Evolutionary conservation across 495 filamentous ascomycete genomes (phyloP), one percentile per base, ranked within the genome.

Genomic region (Aspergillus sclerotiicarbonarius): DNA sequence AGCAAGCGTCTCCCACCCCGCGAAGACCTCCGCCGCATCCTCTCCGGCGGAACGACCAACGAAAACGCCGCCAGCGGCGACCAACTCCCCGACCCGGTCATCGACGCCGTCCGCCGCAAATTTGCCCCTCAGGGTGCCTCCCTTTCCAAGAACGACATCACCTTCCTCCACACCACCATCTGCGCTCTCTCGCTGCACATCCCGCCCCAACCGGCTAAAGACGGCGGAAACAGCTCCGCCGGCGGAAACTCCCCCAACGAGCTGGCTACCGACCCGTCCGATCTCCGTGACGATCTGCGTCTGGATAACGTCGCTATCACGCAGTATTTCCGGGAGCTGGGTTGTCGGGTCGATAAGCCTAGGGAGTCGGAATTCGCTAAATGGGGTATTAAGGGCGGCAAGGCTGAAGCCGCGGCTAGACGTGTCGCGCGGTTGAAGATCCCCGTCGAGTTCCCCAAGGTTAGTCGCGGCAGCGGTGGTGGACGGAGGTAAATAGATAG

Each of bases 401-500:
- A 85, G 67, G 82, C 82, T 4, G 84, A 87, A 64, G 84, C 82
- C 3, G 66, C 72, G 35, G 78, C 80, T 20, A 80, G 87, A 54
- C 79, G 82, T 31, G 63, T 89, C 46, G 92, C 90, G 15, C 80
- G 82, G 55, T 76, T 98, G 61, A 86, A 78, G 59, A 63, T 96
- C 52, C 95, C 95, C 1, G 73, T 96, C 55, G 82, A 87, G 55
- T 96, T 98, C 66, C 94, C 94, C 0, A 88, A 84, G 74, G 70
- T 76, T 59, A 77, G 73, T 55, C 69, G 75, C 53, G n/a, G n/a
- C n/a, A n/a, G n/a, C n/a, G 74, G 74, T 46, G 75, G 70, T 16
- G 61, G 65, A 25, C 62, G 59, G 46, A 50, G 25, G 20, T 31
- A 25, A 5, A 25, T 25, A 25, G 25, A 5, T 3, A 39, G 50